A percentile compares a stretch with the other conserved stretches of the same genome.
Conservation (phyloP, 371 early-diverging fungal species). For the Mucor lusitanicus region DNA sequence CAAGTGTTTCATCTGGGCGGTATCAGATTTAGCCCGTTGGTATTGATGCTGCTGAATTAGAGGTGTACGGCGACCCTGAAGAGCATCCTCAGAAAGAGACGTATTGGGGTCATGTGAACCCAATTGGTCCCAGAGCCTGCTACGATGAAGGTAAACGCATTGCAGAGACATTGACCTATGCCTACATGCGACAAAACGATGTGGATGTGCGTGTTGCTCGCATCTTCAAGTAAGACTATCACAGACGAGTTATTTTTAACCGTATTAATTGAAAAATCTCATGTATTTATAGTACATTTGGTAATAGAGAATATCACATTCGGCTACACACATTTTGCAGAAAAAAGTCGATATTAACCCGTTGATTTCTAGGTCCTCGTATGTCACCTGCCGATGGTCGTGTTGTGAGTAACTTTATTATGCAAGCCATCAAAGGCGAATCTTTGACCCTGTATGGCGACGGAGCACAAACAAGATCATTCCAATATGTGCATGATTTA, state of each 20-base stretch:
- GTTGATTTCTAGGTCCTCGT: conserved; percentile 62
- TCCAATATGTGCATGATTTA: conserved; percentile 89
- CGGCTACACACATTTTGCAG: no score
- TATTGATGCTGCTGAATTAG: conserved; percentile 33
- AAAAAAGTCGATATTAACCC: neutral
- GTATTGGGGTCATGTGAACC: conserved; percentile 90
- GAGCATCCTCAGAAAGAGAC: conserved; percentile 87
- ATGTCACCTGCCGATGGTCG: conserved; percentile 90
- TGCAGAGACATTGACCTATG: conserved; percentile 85
- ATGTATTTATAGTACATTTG: conserved; percentile 21
- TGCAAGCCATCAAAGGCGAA: conserved; percentile 81
- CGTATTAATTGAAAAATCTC: neutral
- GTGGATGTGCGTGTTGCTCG: conserved; percentile 87
- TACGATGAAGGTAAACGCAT: conserved; percentile 93
- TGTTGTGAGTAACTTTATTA: conserved; percentile 90
- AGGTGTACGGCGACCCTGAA: conserved; percentile 90
- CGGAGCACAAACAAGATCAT: conserved; percentile 84
- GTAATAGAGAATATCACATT: conserved; percentile 7
- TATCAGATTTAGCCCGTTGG: neutral
- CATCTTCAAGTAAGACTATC: conserved; percentile 69
- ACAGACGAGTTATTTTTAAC: conserved; percentile 11
- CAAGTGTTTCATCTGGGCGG: conserved; percentile 15
- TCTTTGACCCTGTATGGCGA: conserved; percentile 83
- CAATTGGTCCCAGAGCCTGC: conserved; percentile 84
- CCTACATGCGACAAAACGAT: conserved; percentile 77